Base-by-base conservation (phyloP, 345 rosid species). In the Ceriops decandra region DNA sequence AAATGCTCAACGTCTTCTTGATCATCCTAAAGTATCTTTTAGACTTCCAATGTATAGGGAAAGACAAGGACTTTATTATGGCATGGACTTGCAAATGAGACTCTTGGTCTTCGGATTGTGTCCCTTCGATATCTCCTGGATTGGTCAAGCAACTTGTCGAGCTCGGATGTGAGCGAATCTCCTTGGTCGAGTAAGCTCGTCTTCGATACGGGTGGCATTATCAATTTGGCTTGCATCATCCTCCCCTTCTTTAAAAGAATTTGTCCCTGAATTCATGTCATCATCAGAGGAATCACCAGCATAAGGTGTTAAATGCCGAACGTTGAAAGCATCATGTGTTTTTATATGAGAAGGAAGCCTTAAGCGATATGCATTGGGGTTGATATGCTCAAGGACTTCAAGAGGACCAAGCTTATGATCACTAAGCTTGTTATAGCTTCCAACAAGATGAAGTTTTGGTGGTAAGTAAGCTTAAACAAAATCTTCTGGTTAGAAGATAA, bases 401-500 rank as follows among this genome's bases (percentile, higher is more conserved):
- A 62, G 2, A 8, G 49, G 26, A 11, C 54, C 68, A 64, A 64
- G 46, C 57, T 64, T 64, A 16, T 4, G 6, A 5, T 5, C 54
- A 26, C 13, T 5, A 6, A 64, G 5, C 32, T 64, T 64, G 57
- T 51, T 47, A 49, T 64, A 64, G 54, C 47, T 56, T 35, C 68
- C 35, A 51, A 49, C 17, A 6, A 32, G n/a, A 24, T n/a, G 47
- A 5, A 1, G 21, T 22, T 64, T 36, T 21, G 20, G 46, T 30
- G 68, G 46, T 17, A 64, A 51, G 56, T 46, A 20, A 22, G 57
- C 57, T 58, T 38, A 64, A 22, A 67, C 51, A 52, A 67, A 67
- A 33, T 67, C 70, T 5, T 62, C 52, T 7, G 56, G 62, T 6
- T 67, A 42, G 33, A 68, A 68, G 27, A 49, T 57, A 21, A 68